phyloP scores from a whole-genome alignment of 768 basidiomycete species.

The Naganishia onofrii region DNA sequence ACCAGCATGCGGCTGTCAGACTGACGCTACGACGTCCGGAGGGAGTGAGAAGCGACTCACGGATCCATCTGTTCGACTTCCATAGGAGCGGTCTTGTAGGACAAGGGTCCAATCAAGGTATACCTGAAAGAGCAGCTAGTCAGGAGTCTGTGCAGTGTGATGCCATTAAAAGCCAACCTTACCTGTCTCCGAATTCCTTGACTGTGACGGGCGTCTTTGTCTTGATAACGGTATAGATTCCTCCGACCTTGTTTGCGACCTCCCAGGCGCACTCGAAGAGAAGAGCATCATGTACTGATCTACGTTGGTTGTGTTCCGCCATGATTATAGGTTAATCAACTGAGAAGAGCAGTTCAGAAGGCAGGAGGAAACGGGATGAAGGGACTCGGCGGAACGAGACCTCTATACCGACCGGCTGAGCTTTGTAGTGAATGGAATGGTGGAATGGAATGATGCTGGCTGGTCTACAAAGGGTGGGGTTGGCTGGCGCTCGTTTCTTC shows the following conservation, averaged over 20 bases:
- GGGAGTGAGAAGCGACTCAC: constrained; percentile 35
- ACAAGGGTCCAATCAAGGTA: constrained; percentile 94
- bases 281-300: constrained; percentile 61
- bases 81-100: constrained; percentile 97
- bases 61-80: constrained; percentile 95
- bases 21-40: neutral
- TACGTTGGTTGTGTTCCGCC: constrained; percentile 33
- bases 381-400: no score
- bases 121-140: constrained; percentile 61
- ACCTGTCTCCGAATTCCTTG: constrained; percentile 70
- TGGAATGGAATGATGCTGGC: no score
- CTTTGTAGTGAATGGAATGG: no score
- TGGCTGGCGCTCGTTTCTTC: no score
- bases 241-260: constrained; percentile 97
- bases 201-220: constrained; percentile 99
- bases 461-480: no score
- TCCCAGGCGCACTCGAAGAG: constrained; percentile 98
- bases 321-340: constrained; percentile 1
- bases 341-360: no score
- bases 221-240: constrained; percentile 99
- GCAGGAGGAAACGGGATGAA: no score
- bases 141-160: neutral
- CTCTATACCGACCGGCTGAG: no score
- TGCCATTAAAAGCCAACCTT: neutral
- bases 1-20: neutral